phyloP scores from a whole-genome alignment of 768 basidiomycete species.

The Trametes coccinea region DNA sequence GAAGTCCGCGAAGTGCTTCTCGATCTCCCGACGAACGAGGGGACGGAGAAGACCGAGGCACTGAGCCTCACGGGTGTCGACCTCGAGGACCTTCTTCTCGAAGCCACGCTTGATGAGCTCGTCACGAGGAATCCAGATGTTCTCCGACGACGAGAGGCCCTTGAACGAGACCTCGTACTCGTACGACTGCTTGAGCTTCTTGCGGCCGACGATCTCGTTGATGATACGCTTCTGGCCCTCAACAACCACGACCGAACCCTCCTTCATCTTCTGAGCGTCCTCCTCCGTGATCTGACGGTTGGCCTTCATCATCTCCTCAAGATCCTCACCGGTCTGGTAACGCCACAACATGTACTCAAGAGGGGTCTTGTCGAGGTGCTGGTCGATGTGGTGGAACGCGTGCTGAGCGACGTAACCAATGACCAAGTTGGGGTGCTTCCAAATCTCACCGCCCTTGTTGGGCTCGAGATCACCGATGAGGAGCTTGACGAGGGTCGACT shows the following conservation, averaged over 20 bases:
- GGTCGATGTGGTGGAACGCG: slow-evolving; percentile 99
- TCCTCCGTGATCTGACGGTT: slow-evolving; percentile 83
- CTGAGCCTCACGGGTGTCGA: slow-evolving; percentile 97
- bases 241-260: slow-evolving; percentile 79
- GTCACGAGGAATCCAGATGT: slow-evolving; percentile 96
- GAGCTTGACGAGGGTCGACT: slow-evolving; percentile 95
- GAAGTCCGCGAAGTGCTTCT: slow-evolving; percentile 99
- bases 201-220: slow-evolving; percentile 86
- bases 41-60: slow-evolving; percentile 93
- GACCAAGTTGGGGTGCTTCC: slow-evolving; percentile 99
- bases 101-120: slow-evolving; percentile 97
- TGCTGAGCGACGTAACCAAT: slow-evolving; percentile 99
- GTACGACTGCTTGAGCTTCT: slow-evolving; percentile 99
- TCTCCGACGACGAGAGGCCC: slow-evolving; percentile 92
- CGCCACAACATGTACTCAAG: slow-evolving; percentile 99
- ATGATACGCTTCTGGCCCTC: slow-evolving; percentile 96
- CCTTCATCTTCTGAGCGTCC: slow-evolving; percentile 95
- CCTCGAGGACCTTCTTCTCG: slow-evolving; percentile 98
- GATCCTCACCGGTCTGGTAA: slow-evolving; percentile 98
- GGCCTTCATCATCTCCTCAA: slow-evolving; percentile 95
- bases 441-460: slow-evolving; percentile 95
- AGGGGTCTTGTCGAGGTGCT: slow-evolving; percentile 98
- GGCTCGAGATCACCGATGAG: slow-evolving; percentile 96
- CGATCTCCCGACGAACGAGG: slow-evolving; percentile 97
- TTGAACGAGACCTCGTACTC: slow-evolving; percentile 99